These are phyloP conservation scores for Acanthamoeba triangularis DNA, from an alignment of 208 protist species.

Conservation along the genomic window DNA sequence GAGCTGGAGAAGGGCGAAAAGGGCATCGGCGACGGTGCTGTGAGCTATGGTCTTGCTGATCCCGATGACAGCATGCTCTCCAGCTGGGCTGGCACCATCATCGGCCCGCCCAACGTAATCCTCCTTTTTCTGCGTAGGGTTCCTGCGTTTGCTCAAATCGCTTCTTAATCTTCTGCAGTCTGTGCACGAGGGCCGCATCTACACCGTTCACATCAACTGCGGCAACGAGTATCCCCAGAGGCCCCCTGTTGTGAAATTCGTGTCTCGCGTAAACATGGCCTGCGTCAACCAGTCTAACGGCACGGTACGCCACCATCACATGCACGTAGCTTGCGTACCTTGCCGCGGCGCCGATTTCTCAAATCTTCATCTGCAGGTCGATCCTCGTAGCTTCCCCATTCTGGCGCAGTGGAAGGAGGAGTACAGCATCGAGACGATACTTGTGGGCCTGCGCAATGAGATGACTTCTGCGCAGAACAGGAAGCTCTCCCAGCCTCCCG, in stretches of 20 bases:
- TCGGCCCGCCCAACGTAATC: constrained; percentile 89
- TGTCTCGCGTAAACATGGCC: constrained; percentile 89
- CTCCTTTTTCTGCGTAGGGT: constrained; percentile 20
- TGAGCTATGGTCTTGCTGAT: constrained; percentile 91
- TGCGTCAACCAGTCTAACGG: constrained; percentile 89
- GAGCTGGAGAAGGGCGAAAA: constrained; percentile 95
- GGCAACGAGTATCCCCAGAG: constrained; percentile 89
- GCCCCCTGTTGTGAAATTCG: constrained; percentile 89
- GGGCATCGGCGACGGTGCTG: constrained; percentile 90
- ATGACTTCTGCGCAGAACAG: constrained; percentile 86
- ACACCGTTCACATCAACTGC: constrained; percentile 89
- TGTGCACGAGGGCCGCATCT: constrained; percentile 90
- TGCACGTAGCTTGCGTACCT: neutral
- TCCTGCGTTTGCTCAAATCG: neutral
- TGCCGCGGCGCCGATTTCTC: neutral
- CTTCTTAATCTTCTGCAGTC: constrained; percentile 77
- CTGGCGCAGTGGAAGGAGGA: constrained; percentile 86
- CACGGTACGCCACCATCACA: constrained; percentile 67
- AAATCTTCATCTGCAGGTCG: constrained; percentile 67
- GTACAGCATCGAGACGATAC: constrained; percentile 86
- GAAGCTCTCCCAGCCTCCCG: constrained; percentile 87
- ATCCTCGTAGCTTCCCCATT: constrained; percentile 82
- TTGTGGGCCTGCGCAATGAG: constrained; percentile 85
- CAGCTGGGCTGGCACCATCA: constrained; percentile 92
- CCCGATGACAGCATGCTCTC: constrained; percentile 89